Evolutionary conservation across 176 grass and related monocot species (phyloP).

Genomic region (Eragrostis curvula): DNA sequence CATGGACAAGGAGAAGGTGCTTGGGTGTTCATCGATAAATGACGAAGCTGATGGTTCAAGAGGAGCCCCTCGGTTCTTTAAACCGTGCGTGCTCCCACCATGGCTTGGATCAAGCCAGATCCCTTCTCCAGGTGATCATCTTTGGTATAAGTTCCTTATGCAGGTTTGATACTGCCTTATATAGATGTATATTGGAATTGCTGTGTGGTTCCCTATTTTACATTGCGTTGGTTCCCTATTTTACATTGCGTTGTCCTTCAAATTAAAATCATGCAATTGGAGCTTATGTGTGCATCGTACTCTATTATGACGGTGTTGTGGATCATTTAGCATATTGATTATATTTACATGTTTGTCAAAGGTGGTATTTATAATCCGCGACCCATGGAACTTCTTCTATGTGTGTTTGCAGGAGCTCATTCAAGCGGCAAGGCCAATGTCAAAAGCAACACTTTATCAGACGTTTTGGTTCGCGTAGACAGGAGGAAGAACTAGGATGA

Average conservation of each 20-base stretch:
- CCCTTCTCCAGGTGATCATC: slow-evolving; percentile 30
- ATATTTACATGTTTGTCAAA: neutral
- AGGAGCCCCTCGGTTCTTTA: neutral
- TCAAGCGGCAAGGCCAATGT: neutral
- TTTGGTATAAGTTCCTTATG: neutral
- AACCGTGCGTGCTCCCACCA: slow-evolving; percentile 12
- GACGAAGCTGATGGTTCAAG: neutral
- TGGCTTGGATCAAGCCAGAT: slow-evolving; percentile 18
- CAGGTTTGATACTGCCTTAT: neutral
- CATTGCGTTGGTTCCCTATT: too few species aligned
- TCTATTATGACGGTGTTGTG: neutral
- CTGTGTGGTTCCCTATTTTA: too few species aligned
- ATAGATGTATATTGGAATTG: neutral
- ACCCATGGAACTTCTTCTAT: neutral
- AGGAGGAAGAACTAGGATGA: neutral
- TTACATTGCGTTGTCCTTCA: too few species aligned
- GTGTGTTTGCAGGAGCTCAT: neutral
- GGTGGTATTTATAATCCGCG: neutral
- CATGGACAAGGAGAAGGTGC: slow-evolving; percentile 1
- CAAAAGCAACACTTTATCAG: neutral
- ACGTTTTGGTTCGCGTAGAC: neutral
- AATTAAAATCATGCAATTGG: neutral
- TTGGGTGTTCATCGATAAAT: neutral
- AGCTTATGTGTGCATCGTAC: neutral
- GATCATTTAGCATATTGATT: neutral